Conservation (phyloP, 495 filamentous ascomycete genomes). For the Amorphotheca resinae region DNA sequence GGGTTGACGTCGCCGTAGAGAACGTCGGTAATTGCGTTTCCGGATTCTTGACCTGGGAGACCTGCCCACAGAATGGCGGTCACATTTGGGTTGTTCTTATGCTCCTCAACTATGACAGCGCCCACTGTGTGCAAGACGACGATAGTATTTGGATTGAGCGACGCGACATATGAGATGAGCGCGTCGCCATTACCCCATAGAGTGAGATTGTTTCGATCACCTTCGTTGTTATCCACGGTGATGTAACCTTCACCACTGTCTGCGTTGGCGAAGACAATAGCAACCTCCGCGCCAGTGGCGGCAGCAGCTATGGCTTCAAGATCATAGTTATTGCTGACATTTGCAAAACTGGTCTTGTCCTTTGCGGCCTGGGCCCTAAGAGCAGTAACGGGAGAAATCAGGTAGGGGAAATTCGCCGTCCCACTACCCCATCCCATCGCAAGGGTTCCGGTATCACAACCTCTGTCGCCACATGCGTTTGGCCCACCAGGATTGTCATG, state of each 20-base stretch:
- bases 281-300: conserved; percentile 54
- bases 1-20: conserved; percentile 87
- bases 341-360: conserved; percentile 52
- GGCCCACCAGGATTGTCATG: conserved; percentile 66
- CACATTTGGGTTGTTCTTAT: conserved; percentile 76
- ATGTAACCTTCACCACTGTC: conserved; percentile 84
- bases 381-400: conserved; percentile 76
- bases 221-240: conserved; percentile 67
- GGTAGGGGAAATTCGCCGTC: conserved; percentile 80
- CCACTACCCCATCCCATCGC: conserved; percentile 95
- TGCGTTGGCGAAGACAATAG: conserved; percentile 82
- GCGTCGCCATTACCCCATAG: conserved; percentile 74
- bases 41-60: conserved; percentile 83
- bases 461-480: conserved; percentile 71
- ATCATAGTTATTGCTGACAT: conserved; percentile 66
- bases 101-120: conserved; percentile 64
- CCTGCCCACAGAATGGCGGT: conserved; percentile 93
- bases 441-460: conserved; percentile 78
- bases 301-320: conserved; percentile 42
- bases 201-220: conserved; percentile 89
- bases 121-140: conserved; percentile 83
- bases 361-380: conserved; percentile 59
- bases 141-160: conserved; percentile 77
- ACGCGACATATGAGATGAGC: conserved; percentile 64
- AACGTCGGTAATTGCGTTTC: conserved; percentile 81